Base-by-base conservation (phyloP, 2,329 filamentous ascomycete species). In the Xylariaceae sp. region DNA sequence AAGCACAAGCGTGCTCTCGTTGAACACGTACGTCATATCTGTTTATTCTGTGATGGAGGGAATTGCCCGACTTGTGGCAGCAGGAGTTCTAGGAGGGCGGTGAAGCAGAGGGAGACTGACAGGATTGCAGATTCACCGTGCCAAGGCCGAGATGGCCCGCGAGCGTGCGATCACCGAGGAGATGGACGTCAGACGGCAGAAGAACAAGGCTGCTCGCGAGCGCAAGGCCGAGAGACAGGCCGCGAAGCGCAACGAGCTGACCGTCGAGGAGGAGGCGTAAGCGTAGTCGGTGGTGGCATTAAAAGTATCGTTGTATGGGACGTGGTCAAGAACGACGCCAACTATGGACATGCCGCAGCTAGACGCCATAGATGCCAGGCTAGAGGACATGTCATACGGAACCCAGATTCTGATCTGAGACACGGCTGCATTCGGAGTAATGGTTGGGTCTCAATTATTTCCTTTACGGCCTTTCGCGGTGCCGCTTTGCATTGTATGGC, bases 1-100 rank as follows among this genome's bases (percentile, higher is more conserved):
- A 99, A 99, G 92, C 94, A 99, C 91, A 99, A 97, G 92, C 89
- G 94, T 82, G 94, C 92, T 76, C 88, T 99, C 74, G 92, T 99
- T 78, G 94, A 99, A 88, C 94, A 99, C 85, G 94, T 99, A 95
- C 77, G 94, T 91, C 74, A 5, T 13, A 4, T 55, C 13, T 49
- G 7, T 23, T 17, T 4, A 45, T 13, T 42, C 42, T 45, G 13
- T 13, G 10, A 44, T 11, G 10, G 11, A 11, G 42, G n/a, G 10
- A 45, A 13, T 45, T n/a, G 5, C 42, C 42, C 10, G 42, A n/a
- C 42, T 45, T 45, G 3, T 13, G 10, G 42, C 13, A n/a, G 5
- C 5, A 6, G 42, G n/a, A 45, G 18, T 30, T 30, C 1, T n/a
- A 30, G 5, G 10, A 9, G 52, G 23, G 17, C 47, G 23, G 18